Conservation (phyloP, 2,329 filamentous ascomycete species). For the Hirsutella minnesotensis region DNA sequence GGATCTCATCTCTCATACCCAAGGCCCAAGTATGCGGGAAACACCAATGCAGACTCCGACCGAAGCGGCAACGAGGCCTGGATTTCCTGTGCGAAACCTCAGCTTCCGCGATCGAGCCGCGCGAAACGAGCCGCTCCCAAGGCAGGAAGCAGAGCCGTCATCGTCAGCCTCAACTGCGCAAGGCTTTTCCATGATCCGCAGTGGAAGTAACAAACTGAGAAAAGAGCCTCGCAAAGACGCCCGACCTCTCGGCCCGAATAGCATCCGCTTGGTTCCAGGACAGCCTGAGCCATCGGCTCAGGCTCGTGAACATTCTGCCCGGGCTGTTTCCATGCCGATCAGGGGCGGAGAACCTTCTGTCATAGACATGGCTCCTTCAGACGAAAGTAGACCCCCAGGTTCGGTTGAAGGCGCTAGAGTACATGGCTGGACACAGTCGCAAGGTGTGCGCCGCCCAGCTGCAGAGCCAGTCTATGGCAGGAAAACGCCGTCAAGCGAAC, state of each 20-base stretch:
- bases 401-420: neutral
- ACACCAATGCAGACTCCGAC: conserved; percentile 7
- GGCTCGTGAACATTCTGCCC: conserved; percentile 3
- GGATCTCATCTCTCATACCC: conserved; percentile 5
- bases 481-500: conserved; percentile 9
- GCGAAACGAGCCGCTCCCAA: conserved; percentile 27
- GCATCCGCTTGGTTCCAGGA: neutral
- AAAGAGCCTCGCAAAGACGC: conserved; percentile 45
- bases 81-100: conserved; percentile 39
- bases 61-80: conserved; percentile 13
- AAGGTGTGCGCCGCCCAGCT: conserved; percentile 15
- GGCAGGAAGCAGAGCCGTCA: conserved; percentile 13
- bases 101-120: conserved; percentile 50
- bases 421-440: neutral
- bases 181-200: conserved; percentile 28
- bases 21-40: conserved; percentile 11
- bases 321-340: conserved; percentile 8
- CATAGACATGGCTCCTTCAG: conserved; percentile 10
- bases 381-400: neutral
- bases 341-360: conserved; percentile 21
- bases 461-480: conserved; percentile 17
- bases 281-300: neutral
- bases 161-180: conserved; percentile 16
- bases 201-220: conserved; percentile 45
- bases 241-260: conserved; percentile 21